phyloP scores from a whole-genome alignment of 1,139 yeast genomes.

The Lodderomyces orthopsilosis region DNA sequence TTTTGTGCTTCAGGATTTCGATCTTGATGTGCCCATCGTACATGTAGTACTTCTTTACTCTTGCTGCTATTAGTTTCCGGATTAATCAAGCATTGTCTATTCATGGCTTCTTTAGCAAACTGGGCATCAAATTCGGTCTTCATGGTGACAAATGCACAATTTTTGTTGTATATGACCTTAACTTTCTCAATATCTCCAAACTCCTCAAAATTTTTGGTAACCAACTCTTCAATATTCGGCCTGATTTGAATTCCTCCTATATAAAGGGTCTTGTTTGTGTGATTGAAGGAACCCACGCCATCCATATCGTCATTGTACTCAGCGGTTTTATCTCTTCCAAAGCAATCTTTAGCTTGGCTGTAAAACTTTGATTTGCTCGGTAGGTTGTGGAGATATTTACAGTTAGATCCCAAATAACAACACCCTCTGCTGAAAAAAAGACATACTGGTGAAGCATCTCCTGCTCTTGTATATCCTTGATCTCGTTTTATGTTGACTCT shows the following conservation, averaged over 20 bases:
- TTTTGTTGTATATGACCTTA: conserved; percentile 58
- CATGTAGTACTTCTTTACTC: conserved; percentile 56
- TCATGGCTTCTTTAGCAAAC: conserved; percentile 93
- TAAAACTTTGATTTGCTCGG: conserved; percentile 54
- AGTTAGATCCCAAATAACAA: conserved; percentile 73
- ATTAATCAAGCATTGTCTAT: conserved; percentile 59
- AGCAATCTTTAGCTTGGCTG: conserved; percentile 70
- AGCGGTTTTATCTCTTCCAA: conserved; percentile 85
- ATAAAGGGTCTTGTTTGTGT: conserved; percentile 69
- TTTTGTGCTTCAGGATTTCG: conserved; percentile 70
- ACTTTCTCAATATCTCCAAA: conserved; percentile 78
- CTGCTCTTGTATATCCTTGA: conserved; percentile 75
- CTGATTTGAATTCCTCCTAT: conserved; percentile 61
- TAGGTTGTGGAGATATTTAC: conserved; percentile 74
- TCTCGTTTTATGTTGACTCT: conserved; percentile 62
- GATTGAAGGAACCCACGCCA: conserved; percentile 84
- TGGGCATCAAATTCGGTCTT: conserved; percentile 73
- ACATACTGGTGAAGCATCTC: conserved; percentile 54
- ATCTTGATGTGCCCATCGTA: conserved; percentile 90
- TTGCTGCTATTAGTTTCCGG: not conserved
- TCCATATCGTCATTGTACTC: conserved; percentile 91
- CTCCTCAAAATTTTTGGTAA: conserved; percentile 57
- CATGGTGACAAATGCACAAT: conserved; percentile 79
- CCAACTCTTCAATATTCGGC: conserved; percentile 25
- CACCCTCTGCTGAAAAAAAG: conserved; percentile 86